Base-by-base conservation (phyloP, 768 basidiomycete genomes). In the Trametes elegans region DNA sequence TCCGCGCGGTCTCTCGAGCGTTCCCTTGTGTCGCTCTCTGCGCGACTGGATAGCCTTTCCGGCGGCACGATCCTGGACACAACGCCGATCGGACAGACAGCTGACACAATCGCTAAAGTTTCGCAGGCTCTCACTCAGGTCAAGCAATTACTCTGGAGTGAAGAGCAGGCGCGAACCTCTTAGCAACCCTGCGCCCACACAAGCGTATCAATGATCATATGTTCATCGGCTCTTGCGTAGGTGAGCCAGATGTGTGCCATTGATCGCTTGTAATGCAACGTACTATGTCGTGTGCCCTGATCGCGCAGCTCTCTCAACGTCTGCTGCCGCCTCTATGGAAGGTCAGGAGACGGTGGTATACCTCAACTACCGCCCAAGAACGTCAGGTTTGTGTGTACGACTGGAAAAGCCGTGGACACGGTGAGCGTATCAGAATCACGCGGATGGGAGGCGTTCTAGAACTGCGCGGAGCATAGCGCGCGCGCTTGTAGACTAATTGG, bases 51-150 rank as follows among this genome's bases (percentile, higher is more conserved):
- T 26, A 59, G 70, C 11, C 68, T 82, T n/a, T 74, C 81, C 5
- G 64, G 69, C n/a, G 67, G 66, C 28, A 62, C 69, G 8, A 59
- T 59, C 34, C 51, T 74, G 18, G 85, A 89, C 63, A 73, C 76
- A 28, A 46, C 63, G 21, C 71, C 77, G 5, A 79, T 91, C 44
- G 79, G 76, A 35, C 69, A 72, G 41, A 80, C 79, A 14, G 86
- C 88, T n/a, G 87, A 89, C 58, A 79, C 85, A 1, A 85, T 91
- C 27, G 68, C 72, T 38, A 88, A 87, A 65, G 81, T 87, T 7
- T 75, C 80, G 1, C 76, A 79, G 54, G 87, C 88, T 6, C 70
- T 90, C 57, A 70, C 71, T 8, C 78, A 85, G 53, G 78, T 88
- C 49, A 80, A 77, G 54, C 76, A 82, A 50, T 69, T 88, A 48